A percentile compares a stretch with the other conserved stretches of the same genome.
Conservation (phyloP, 2,329 filamentous ascomycete genomes). For the Claviceps spartinae region DNA sequence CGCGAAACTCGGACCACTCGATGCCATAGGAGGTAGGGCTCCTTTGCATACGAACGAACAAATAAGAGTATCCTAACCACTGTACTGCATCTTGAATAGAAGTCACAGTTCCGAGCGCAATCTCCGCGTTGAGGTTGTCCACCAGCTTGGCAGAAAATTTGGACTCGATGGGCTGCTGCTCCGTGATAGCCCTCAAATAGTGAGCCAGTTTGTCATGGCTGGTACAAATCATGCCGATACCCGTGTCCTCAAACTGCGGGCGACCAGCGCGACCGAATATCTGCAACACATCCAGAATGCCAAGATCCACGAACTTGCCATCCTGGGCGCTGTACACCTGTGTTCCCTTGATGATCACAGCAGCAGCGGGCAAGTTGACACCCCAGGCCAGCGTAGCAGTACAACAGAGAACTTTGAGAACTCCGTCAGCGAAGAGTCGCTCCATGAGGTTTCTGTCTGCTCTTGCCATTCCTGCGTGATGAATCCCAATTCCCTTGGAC, state of each 20-base stretch:
- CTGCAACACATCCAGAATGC: slow-evolving; percentile 91
- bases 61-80: slow-evolving; percentile 95
- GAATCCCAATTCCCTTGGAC: slow-evolving; percentile 81
- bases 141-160: slow-evolving; percentile 86
- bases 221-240: slow-evolving; percentile 96
- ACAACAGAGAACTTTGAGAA: slow-evolving; percentile 96
- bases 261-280: slow-evolving; percentile 97
- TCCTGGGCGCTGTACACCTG: slow-evolving; percentile 94
- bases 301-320: slow-evolving; percentile 90
- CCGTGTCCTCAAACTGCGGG: slow-evolving; percentile 93
- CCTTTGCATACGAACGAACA: slow-evolving; percentile 91
- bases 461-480: slow-evolving; percentile 93
- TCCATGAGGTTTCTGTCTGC: slow-evolving; percentile 95
- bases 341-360: slow-evolving; percentile 95
- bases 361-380: slow-evolving; percentile 93
- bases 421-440: slow-evolving; percentile 74
- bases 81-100: slow-evolving; percentile 87
- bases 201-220: slow-evolving; percentile 87
- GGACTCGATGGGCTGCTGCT: slow-evolving; percentile 96
- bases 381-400: slow-evolving; percentile 96
- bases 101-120: slow-evolving; percentile 85
- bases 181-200: slow-evolving; percentile 84
- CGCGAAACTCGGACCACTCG: slow-evolving; percentile 77
- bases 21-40: slow-evolving; percentile 91
- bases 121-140: slow-evolving; percentile 93